These are phyloP conservation scores for Coemansia sp. DNA, from an alignment of 192 early-diverging fungal genomes.

Conservation along the genomic window DNA sequence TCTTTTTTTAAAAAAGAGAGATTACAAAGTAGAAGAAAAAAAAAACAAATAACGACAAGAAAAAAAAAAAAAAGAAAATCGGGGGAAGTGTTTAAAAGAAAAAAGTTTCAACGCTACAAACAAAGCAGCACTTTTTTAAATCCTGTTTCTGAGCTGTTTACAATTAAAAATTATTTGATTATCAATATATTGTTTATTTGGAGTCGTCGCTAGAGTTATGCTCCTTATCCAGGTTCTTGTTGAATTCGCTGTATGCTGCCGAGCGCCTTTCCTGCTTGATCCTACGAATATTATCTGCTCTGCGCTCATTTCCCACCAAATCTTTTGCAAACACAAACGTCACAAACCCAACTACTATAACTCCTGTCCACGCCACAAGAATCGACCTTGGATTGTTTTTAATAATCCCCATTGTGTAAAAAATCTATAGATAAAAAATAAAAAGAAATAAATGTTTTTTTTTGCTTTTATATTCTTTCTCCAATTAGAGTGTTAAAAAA, in stretches of 20 bases:
- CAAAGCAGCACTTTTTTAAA: not conserved
- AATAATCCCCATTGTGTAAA: constrained; percentile 34
- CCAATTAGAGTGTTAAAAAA: not conserved
- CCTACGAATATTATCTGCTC: constrained; percentile 47
- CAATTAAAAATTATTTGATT: not conserved
- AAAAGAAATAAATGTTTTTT: constrained; percentile 5
- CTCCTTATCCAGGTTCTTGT: constrained; percentile 17
- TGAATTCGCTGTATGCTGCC: constrained; percentile 31
- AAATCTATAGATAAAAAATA: not conserved
- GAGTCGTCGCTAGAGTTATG: constrained; percentile 9
- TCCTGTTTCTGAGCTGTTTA: not conserved
- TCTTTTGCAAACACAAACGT: constrained; percentile 48
- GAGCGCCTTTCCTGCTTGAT: constrained; percentile 48
- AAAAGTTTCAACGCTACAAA: not conserved
- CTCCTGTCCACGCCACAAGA: constrained; percentile 35
- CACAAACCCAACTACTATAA: constrained; percentile 41
- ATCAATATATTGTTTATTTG: not conserved
- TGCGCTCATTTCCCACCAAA: constrained; percentile 45
- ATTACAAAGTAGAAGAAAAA: constrained; percentile 12
- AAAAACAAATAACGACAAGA: constrained; percentile 5
- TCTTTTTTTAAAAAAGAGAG: not conserved
- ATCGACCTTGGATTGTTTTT: constrained; percentile 54
- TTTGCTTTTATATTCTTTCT: not conserved
- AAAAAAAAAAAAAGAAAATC: not conserved
- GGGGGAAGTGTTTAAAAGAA: not conserved